Base-by-base conservation (phyloP, 2,329 filamentous ascomycete species). In the Neofusicoccum sp. region DNA sequence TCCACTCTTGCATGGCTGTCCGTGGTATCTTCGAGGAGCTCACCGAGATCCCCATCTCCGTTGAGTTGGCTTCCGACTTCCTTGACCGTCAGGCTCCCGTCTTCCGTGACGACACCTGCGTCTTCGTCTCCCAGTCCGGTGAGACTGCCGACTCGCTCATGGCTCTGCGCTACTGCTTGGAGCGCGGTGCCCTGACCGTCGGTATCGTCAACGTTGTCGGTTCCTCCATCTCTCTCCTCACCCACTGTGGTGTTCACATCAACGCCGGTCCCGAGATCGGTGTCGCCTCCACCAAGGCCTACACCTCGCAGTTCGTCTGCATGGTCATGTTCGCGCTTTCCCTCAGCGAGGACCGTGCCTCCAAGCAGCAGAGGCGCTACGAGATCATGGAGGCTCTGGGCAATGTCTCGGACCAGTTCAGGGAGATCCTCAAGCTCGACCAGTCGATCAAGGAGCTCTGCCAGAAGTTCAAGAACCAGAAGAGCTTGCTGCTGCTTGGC, bases 311-410 rank as follows among this genome's bases (percentile, higher is more conserved):
- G 78, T 99, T 98, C 79, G 92, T 99, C 74, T 96, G 95, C 77
- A 97, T 99, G 93, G 91, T 98, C 81, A 99, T 99, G 95, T 98
- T 99, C 74, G 95, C 95, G 6, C 84, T 99, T 67, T 97, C 93
- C 34, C 87, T 99, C 64, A 95, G 92, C 74, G 95, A 99, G 82
- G 95, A 99, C 79, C 92, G 95, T 71, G 92, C 93, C 45, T 97
- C 93, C 70, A 99, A 99, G 87, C 87, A 90, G 73, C 87, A 90
- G 82, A 88, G 94, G 74, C 90, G 95, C 36, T 88, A 95, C 79
- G 93, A 97, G 80, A 98, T 99, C 74, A 97, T 99, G 85, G 90
- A 96, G 70, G 94, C 95, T 72, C 88, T 99, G 34, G 84, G 86
- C 73, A 90, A 91, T 74, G 87, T 99, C 73, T 97, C 93, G 6